Evolutionary conservation across 148 eudicot species (phyloP).

Genomic region (Silene latifolia): DNA sequence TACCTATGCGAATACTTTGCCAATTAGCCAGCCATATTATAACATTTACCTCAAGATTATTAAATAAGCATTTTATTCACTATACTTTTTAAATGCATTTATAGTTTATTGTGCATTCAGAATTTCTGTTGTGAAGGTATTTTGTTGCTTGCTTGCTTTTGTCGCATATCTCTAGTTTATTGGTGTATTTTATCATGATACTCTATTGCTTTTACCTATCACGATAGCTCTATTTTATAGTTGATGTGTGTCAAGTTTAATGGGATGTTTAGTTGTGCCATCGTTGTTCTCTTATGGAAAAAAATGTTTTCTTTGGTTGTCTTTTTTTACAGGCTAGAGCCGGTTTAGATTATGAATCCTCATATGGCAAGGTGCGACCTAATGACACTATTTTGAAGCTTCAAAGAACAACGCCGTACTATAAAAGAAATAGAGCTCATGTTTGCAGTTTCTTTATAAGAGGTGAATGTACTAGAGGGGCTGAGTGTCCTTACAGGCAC

Average conservation of each 20-base stretch:
- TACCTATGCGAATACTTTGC: too few relatives aligned
- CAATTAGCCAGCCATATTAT: too few relatives aligned
- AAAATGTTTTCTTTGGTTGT: background rate
- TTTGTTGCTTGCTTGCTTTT: background rate
- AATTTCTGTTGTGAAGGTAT: background rate
- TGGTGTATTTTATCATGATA: background rate
- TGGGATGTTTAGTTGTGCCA: background rate
- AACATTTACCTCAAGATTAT: too few relatives aligned
- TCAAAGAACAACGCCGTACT: conserved; percentile 91
- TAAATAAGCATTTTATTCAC: background rate
- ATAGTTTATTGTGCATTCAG: background rate
- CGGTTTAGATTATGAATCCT: conserved; percentile 91
- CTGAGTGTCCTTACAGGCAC: conserved; percentile 96
- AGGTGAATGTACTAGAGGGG: conserved; percentile 98
- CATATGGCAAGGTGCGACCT: conserved; percentile 70
- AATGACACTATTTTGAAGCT: conserved; percentile 92
- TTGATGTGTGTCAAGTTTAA: background rate
- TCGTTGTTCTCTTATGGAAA: background rate
- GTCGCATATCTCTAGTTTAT: background rate
- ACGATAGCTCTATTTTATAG: background rate
- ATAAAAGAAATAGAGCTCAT: conserved; percentile 96
- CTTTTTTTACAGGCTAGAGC: conserved; percentile 69
- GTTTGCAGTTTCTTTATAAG: conserved; percentile 87
- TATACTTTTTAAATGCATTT: background rate
- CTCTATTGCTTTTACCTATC: background rate